Percentiles rank a stretch among this genome's conserved stretches.
Evolutionary conservation across 768 basidiomycete species (phyloP).

Genomic region (Paxillus involutus): DNA sequence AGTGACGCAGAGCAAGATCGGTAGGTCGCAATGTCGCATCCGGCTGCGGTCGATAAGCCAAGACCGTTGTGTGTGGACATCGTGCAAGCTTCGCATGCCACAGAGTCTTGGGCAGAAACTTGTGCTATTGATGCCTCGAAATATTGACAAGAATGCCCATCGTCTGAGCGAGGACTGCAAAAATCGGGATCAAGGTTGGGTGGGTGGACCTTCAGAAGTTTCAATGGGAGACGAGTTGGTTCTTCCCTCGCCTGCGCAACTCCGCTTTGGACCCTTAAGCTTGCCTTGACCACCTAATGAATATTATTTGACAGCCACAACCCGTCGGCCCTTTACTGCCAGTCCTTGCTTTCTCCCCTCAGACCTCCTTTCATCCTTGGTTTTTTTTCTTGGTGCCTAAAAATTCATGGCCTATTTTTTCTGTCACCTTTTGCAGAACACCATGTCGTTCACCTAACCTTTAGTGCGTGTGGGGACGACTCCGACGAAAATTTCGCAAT

Average conservation of each 20-base stretch:
- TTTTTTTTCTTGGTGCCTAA: too few species aligned
- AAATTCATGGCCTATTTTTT: too few species aligned
- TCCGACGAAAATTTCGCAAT: too few species aligned
- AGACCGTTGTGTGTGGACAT: conserved; percentile 1
- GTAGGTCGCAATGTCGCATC: neutral
- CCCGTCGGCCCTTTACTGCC: neutral
- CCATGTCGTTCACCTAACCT: too few species aligned
- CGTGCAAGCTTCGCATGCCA: neutral
- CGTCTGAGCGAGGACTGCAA: neutral
- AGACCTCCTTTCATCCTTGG: too few species aligned
- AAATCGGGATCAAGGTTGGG: neutral
- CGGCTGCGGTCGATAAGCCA: conserved; percentile 9
- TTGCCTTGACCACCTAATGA: neutral
- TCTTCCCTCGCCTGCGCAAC: conserved; percentile 11
- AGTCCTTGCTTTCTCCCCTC: too few species aligned
- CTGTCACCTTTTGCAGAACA: too few species aligned
- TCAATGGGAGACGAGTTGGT: neutral
- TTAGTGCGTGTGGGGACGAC: too few species aligned
- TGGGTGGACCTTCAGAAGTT: too few species aligned
- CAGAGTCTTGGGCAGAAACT: conserved; percentile 6
- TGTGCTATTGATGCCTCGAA: conserved; percentile 4
- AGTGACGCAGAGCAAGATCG: neutral
- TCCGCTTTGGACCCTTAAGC: conserved; percentile 14
- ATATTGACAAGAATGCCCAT: neutral
- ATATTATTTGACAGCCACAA: conserved; percentile 11